These are phyloP conservation scores for Plasmodium inui DNA, from an alignment of 169 alveolate species.

Conservation along the genomic window DNA sequence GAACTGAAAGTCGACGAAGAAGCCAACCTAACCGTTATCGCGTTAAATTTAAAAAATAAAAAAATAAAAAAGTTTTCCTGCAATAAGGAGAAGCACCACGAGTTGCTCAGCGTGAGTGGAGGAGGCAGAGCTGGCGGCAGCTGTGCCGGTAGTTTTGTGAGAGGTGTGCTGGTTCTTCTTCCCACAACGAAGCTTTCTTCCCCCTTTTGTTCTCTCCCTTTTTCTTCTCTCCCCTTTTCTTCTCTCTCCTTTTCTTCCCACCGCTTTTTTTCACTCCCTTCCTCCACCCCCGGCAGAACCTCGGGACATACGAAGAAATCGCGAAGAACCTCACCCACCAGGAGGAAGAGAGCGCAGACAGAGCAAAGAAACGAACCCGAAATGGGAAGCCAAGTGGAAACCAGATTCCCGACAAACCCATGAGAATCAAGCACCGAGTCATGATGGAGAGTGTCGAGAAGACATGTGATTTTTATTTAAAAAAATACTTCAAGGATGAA, in stretches of 20 bases:
- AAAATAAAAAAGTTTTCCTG: constrained; percentile 22
- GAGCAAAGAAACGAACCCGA: neutral
- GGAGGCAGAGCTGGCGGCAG: neutral
- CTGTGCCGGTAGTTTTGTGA: neutral
- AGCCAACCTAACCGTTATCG: constrained; percentile 12
- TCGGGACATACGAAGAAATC: constrained; percentile 39
- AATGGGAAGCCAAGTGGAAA: neutral
- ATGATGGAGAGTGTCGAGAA: constrained; percentile 44
- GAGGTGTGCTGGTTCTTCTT: neutral
- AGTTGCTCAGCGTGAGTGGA: constrained; percentile 25
- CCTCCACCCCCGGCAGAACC: neutral
- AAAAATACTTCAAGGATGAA: constrained; percentile 55
- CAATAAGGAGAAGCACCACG: constrained; percentile 44
- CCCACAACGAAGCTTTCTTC: neutral
- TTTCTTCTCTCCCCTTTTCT: too few species aligned
- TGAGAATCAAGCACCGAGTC: constrained; percentile 39
- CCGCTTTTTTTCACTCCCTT: neutral
- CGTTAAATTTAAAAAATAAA: constrained; percentile 42
- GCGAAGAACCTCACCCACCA: constrained; percentile 18
- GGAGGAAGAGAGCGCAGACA: constrained; percentile 31
- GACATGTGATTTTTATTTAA: constrained; percentile 66
- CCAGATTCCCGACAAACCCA: constrained; percentile 1
- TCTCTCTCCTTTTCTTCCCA: too few species aligned
- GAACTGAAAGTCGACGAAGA: constrained; percentile 60
- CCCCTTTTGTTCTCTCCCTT: too few species aligned